Conservation (phyloP, 768 basidiomycete species). For the Pulveroboletus sp. region DNA sequence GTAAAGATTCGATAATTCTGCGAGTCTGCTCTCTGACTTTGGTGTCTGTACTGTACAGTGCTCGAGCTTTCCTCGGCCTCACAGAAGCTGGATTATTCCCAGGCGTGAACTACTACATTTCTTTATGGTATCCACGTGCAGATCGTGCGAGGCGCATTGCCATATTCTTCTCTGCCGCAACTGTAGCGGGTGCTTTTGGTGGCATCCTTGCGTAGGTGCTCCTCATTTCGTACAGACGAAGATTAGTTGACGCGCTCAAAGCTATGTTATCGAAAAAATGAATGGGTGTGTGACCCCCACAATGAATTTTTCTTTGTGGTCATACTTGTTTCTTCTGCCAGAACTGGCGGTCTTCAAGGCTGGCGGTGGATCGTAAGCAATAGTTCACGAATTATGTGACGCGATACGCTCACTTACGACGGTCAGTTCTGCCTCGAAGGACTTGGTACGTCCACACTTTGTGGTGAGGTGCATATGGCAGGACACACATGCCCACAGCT, state of each 20-base stretch:
- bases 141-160: conserved; percentile 58
- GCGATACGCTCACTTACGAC: conserved; percentile 3
- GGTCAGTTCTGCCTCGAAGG: conserved; percentile 33
- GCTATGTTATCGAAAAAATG: conserved; percentile 34
- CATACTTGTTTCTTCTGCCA: conserved; percentile 1
- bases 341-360: conserved; percentile 30
- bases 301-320: not conserved
- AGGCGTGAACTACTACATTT: conserved; percentile 43
- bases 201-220: conserved; percentile 44
- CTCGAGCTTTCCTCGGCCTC: conserved; percentile 42
- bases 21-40: not conserved
- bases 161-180: conserved; percentile 60
- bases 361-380: conserved; percentile 40
- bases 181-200: conserved; percentile 49
- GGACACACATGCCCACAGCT: conserved; percentile 8
- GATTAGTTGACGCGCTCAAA: conserved; percentile 13
- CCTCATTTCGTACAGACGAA: not conserved
- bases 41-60: conserved; percentile 19
- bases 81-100: conserved; percentile 46
- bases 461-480: not conserved
- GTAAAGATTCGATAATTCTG: conserved; percentile 20
- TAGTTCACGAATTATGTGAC: not conserved
- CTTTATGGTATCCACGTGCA: conserved; percentile 56
- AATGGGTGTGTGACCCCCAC: conserved; percentile 30
- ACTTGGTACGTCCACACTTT: conserved; percentile 13